Base-by-base conservation (phyloP, 768 basidiomycete species). In the Boletellus emodensis region DNA sequence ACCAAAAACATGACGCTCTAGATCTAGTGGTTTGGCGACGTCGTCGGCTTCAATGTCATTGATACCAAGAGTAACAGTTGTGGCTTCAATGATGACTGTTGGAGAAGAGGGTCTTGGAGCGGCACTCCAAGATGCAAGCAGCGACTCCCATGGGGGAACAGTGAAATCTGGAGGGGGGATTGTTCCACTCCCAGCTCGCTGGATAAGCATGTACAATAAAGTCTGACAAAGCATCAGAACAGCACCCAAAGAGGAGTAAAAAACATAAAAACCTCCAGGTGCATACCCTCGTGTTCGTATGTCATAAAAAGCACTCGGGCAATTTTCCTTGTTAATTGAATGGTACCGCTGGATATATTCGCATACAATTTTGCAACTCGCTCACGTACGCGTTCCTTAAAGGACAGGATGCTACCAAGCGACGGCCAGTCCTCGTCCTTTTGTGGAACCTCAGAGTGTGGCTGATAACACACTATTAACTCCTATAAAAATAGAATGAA, bases 191-290 rank as follows among this genome's bases (percentile, higher is more conserved):
- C 87, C 88, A 15, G 87, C 81, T 40, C 83, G 79, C 64, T 93
- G 95, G 4, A 94, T 63, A 11, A 95, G 81, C 92, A 97, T 97
- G 68, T 97, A 98, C 3, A 98, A 74, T 22, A 98, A 74, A 0
- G 96, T 99, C 77, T 82, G 36, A 38, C 22, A 24, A 48, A 3
- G 34, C 8, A 38, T 59, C 34, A 58, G 38, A 39, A 52, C 20
- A 20, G 51, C 4, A 38, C 33, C 44, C 20, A 40, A 14, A 30
- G 24, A 38, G 8, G 7, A 40, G 33, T 20, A n/a, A 6, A 22
- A 40, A 42, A 47, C 2, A 15, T 48, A 61, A 36, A 44, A 57
- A 81, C 80, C 75, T 98, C 96, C 3, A 79, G 75, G 62, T 98
- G 95, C 66, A 90, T 73, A 5, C 80, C 89, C 64, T 97, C 93